Evolutionary conservation across 2,329 filamentous ascomycete genomes (phyloP).

Genomic region (Botrytis fabae): DNA sequence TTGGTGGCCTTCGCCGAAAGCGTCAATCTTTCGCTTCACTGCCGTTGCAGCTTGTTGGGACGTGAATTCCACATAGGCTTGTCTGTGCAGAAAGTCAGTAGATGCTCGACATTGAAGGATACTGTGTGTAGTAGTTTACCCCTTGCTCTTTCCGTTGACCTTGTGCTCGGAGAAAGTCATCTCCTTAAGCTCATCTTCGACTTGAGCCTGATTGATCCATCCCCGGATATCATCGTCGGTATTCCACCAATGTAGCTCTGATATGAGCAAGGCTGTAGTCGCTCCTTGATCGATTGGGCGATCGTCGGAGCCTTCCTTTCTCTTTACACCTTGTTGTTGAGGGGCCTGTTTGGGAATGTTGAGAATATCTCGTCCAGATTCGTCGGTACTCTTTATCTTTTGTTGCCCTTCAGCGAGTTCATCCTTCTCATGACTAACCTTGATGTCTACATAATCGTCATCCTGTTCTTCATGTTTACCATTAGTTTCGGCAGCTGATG

Average conservation of each 20-base stretch:
- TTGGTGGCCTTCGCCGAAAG: constrained; percentile 53
- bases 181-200: constrained; percentile 83
- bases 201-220: constrained; percentile 77
- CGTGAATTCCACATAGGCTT: constrained; percentile 82
- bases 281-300: constrained; percentile 59
- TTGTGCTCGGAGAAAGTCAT: constrained; percentile 98
- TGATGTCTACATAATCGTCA: constrained; percentile 47
- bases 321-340: constrained; percentile 58
- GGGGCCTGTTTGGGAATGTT: constrained; percentile 43
- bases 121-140: constrained; percentile 58
- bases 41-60: constrained; percentile 83
- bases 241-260: constrained; percentile 94
- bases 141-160: constrained; percentile 98
- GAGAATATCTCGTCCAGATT: constrained; percentile 41
- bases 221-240: constrained; percentile 92
- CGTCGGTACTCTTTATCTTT: constrained; percentile 47
- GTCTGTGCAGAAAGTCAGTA: constrained; percentile 41
- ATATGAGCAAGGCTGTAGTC: constrained; percentile 75
- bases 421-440: constrained; percentile 43
- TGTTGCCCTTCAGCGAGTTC: constrained; percentile 42
- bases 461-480: constrained; percentile 42
- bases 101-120: not conserved
- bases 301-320: constrained; percentile 61
- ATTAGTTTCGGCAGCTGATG: constrained; percentile 31
- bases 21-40: constrained; percentile 78